A percentile compares a stretch with the other conserved stretches of the same genome.
These are phyloP conservation scores for Paramarasmius palmivorus DNA, from an alignment of 1,284 basidiomycete genomes.

Conservation along the genomic window DNA sequence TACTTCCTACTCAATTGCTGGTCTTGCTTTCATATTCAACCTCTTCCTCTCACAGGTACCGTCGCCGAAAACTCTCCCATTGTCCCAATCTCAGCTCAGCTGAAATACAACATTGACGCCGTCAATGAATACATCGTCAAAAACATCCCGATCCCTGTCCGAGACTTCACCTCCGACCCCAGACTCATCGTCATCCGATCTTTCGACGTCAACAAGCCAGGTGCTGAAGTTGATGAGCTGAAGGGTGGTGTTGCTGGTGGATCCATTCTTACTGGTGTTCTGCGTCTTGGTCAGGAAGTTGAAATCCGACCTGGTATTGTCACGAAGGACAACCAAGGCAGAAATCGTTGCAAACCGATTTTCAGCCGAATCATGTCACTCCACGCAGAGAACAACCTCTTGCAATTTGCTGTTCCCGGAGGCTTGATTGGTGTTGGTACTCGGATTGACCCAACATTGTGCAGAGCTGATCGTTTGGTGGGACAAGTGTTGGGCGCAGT, in stretches of 20 bases:
- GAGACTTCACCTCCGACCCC: constrained; percentile 91
- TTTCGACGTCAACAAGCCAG: constrained; percentile 99
- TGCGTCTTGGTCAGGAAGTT: constrained; percentile 91
- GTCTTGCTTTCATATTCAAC: constrained; percentile 1
- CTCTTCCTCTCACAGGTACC: constrained; percentile 60
- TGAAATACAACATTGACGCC: constrained; percentile 99
- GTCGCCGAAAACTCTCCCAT: constrained; percentile 97
- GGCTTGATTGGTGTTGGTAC: constrained; percentile 99
- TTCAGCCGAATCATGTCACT: constrained; percentile 90
- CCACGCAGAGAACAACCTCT: constrained; percentile 92
- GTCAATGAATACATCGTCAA: constrained; percentile 99
- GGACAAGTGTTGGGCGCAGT: constrained; percentile 96
- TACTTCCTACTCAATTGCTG: constrained; percentile 25
- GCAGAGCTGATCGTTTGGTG: constrained; percentile 94
- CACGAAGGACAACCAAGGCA: constrained; percentile 91
- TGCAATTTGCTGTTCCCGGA: constrained; percentile 96
- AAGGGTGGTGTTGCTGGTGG: constrained; percentile 99
- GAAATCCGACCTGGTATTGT: constrained; percentile 98
- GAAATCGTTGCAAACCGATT: constrained; percentile 92
- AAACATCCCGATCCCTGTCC: constrained; percentile 90
- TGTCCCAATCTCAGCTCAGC: constrained; percentile 97
- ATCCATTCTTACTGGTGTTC: constrained; percentile 91
- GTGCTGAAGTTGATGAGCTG: constrained; percentile 94
- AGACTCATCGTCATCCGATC: constrained; percentile 98
- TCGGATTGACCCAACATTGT: constrained; percentile 94